Percentiles rank a stretch among this genome's conserved stretches.
These are phyloP conservation scores for Podosphaera xanthii DNA, from an alignment of 2,329 filamentous ascomycete genomes.

Conservation along the genomic window DNA sequence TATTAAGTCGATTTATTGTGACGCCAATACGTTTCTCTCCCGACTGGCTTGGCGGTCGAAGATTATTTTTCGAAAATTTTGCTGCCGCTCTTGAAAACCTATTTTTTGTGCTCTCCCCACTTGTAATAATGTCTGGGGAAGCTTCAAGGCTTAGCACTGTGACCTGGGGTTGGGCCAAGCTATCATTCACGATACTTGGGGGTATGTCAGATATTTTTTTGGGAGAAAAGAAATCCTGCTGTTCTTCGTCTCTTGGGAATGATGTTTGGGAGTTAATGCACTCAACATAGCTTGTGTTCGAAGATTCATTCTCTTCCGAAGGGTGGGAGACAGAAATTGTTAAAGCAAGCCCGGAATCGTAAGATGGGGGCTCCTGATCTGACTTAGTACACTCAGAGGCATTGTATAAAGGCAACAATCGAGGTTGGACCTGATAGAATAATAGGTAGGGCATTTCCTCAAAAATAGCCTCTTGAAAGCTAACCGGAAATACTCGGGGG, in stretches of 20 bases:
- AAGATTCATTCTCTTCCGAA: neutral
- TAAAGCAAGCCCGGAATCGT: slow-evolving; percentile 20
- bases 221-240: slow-evolving; percentile 15
- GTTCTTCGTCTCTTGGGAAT: slow-evolving; percentile 17
- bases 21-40: slow-evolving; percentile 34
- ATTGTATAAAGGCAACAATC: slow-evolving; percentile 24
- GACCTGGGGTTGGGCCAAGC: slow-evolving; percentile 17
- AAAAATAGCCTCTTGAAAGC: slow-evolving; percentile 51
- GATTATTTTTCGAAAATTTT: slow-evolving; percentile 24
- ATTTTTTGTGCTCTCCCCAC: slow-evolving; percentile 27
- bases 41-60: slow-evolving; percentile 31
- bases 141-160: slow-evolving; percentile 19
- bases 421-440: slow-evolving; percentile 85
- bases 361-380: slow-evolving; percentile 27
- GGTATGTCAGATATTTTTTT: slow-evolving; percentile 20
- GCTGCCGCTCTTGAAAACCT: slow-evolving; percentile 34
- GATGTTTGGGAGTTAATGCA: slow-evolving; percentile 9
- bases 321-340: slow-evolving; percentile 1
- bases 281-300: slow-evolving; percentile 22
- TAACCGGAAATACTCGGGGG: slow-evolving; percentile 53
- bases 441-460: slow-evolving; percentile 85
- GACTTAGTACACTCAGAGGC: neutral
- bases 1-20: slow-evolving; percentile 25
- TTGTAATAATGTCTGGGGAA: slow-evolving; percentile 21
- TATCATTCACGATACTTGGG: slow-evolving; percentile 25